phyloP scores from a whole-genome alignment of 2,329 filamentous ascomycete genomes.

The Fonsecaea pugnacius region DNA sequence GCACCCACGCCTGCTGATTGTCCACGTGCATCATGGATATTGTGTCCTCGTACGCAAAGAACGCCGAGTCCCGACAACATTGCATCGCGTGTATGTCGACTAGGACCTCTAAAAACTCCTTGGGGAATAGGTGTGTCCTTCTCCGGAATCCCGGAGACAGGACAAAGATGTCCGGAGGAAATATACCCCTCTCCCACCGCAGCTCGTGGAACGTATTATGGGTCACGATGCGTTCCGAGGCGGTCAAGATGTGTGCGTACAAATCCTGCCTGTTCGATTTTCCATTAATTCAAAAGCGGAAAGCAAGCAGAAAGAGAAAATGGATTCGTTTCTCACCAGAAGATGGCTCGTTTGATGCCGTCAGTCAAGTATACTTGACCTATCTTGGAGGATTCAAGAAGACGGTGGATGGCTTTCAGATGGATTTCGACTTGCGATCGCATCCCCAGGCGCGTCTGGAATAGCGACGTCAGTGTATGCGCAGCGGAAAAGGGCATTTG shows the following conservation, averaged over 20 bases:
- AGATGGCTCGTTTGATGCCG: slow-evolving; percentile 53
- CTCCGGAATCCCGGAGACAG: slow-evolving; percentile 45
- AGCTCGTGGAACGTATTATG: slow-evolving; percentile 52
- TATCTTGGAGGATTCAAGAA: slow-evolving; percentile 44
- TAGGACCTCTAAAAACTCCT: slow-evolving; percentile 45
- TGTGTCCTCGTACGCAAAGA: slow-evolving; percentile 30
- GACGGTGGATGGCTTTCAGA: slow-evolving; percentile 45
- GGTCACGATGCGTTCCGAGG: slow-evolving; percentile 47
- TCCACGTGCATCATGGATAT: slow-evolving; percentile 44
- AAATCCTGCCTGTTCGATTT: slow-evolving; percentile 48
- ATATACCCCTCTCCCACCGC: slow-evolving; percentile 46
- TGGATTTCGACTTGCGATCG: slow-evolving; percentile 49
- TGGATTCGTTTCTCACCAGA: slow-evolving; percentile 44
- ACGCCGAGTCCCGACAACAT: slow-evolving; percentile 43
- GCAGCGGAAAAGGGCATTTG: slow-evolving; percentile 3
- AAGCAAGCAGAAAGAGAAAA: slow-evolving; percentile 6
- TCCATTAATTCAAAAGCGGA: not conserved
- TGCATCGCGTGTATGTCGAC: slow-evolving; percentile 49
- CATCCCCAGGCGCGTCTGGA: slow-evolving; percentile 47
- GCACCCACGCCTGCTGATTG: slow-evolving; percentile 50
- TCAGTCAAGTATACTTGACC: slow-evolving; percentile 42
- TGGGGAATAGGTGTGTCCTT: slow-evolving; percentile 35
- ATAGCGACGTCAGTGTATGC: not conserved
- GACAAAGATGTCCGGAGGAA: slow-evolving; percentile 39
- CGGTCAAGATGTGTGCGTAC: slow-evolving; percentile 48